phyloP scores from a whole-genome alignment of 176 grass and related monocot genomes.

The Ampelocalamus luodianensis region DNA sequence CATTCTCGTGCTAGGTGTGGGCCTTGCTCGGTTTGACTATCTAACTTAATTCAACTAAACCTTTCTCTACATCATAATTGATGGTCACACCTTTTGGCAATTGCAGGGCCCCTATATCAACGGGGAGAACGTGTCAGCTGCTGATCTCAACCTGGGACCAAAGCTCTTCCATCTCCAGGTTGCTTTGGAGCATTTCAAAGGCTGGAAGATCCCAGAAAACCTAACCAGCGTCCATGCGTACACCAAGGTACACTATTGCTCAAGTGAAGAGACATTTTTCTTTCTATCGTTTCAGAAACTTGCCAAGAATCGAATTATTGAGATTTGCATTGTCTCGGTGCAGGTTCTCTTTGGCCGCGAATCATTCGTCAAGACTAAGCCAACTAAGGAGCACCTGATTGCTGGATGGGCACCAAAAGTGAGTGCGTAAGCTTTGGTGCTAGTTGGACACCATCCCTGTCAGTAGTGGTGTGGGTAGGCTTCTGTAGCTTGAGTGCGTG shows the following conservation, averaged over 20 bases:
- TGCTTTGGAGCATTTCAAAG: slow-evolving; percentile 77
- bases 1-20: background rate
- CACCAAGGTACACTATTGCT: slow-evolving; percentile 50
- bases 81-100: background rate
- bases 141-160: slow-evolving; percentile 71
- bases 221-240: slow-evolving; percentile 66
- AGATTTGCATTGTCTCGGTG: background rate
- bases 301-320: background rate
- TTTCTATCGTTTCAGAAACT: background rate
- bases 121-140: slow-evolving; percentile 62
- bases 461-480: slow-evolving; percentile 9
- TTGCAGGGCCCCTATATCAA: slow-evolving; percentile 82
- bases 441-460: slow-evolving; percentile 8
- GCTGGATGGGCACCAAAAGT: slow-evolving; percentile 79
- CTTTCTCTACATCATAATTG: background rate
- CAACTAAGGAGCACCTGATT: slow-evolving; percentile 73
- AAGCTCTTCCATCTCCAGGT: slow-evolving; percentile 87
- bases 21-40: slow-evolving; percentile 21
- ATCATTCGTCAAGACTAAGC: slow-evolving; percentile 83
- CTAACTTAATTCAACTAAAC: background rate
- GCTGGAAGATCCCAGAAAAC: slow-evolving; percentile 86
- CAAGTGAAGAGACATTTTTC: background rate
- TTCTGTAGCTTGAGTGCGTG: slow-evolving; percentile 18
- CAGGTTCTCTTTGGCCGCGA: slow-evolving; percentile 82
- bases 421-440: slow-evolving; percentile 41